Evolutionary conservation across 805 yeast species (phyloP), one percentile per base, ranked within the genome.

Genomic region (Hanseniaspora vineae): DNA sequence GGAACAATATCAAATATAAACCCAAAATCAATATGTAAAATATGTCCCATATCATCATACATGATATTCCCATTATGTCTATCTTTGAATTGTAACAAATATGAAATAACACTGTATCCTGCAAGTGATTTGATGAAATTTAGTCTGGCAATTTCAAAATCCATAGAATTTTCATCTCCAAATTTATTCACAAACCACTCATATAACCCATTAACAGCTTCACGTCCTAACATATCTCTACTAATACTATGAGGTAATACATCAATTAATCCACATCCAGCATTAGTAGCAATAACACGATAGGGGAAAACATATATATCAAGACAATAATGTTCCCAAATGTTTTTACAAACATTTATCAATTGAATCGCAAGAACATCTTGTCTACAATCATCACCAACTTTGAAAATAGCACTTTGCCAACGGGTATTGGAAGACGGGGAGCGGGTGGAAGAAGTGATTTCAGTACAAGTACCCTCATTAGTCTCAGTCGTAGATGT

Each of bases 241-340:
- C 96, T 87, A 29, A 87, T 81, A 6, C 97, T 83, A 61, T 90
- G 85, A 33, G 98, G 98, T 54, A 92, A 73, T 32, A 94, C 98
- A 62, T 94, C 99, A 68, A 92, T 92, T 42, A 92, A 95, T 66
- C 99, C 99, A 69, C 97, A 89, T 0, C 99, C 98, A 1, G 98
- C 97, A 2, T 96, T 96, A 10, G 99, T 92, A 1, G 99, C 98
- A 0, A 96, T 89, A 23, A 92, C 98, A 54, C 97, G 70, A 65
- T 92, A 77, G 1, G 99, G 98, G 67, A 78, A 94, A 23, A 92
- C 94, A 64, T 73, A 92, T 42, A 90, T 75, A 62, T 92, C 97
- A 52, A 92, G 70, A 1, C 97, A 97, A 12, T 84, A 79, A 53
- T 78, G 75, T 52, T 78, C 77, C 94, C 96, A 92, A 46, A 92